These are phyloP conservation scores for Plectosphaerella cucumerina DNA, from an alignment of 2,329 filamentous ascomycete species.

Conservation along the genomic window DNA sequence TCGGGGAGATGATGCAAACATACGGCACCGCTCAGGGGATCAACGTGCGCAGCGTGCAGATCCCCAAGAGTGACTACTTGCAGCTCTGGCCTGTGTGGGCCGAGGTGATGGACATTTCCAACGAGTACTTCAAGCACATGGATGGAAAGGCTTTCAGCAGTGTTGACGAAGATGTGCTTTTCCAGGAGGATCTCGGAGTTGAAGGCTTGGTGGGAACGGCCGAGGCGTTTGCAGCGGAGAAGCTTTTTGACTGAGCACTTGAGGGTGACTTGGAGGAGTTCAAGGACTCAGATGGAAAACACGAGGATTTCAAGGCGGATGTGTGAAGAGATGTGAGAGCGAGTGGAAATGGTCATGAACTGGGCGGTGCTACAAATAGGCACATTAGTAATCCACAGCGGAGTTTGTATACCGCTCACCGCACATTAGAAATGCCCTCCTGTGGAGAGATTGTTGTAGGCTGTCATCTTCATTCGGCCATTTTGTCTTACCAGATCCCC, in stretches of 20 bases:
- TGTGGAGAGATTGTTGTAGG: no score
- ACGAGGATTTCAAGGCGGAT: no score
- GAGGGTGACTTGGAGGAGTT: no score
- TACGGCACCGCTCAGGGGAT: conserved; percentile 25
- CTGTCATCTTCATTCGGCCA: no score
- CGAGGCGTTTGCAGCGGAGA: conserved; percentile 6
- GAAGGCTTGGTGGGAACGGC: conserved; percentile 10
- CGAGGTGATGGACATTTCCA: conserved; percentile 20
- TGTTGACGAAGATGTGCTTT: conserved; percentile 17
- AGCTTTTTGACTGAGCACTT: not conserved
- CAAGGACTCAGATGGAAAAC: no score
- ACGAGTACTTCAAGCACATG: conserved; percentile 20
- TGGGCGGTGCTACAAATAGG: no score
- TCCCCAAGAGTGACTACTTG: conserved; percentile 19
- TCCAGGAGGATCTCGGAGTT: conserved; percentile 19
- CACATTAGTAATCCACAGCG: no score
- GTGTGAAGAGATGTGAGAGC: no score
- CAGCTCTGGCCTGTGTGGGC: conserved; percentile 24
- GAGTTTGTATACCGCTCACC: no score
- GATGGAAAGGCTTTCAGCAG: conserved; percentile 16
- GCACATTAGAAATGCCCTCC: no score
- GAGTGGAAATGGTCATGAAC: no score
- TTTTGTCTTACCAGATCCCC: no score
- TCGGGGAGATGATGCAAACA: conserved; percentile 41
- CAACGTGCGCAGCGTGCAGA: conserved; percentile 18